Base-by-base conservation (phyloP, 306 rosid genomes). In the Casuarina cunninghamiana region DNA sequence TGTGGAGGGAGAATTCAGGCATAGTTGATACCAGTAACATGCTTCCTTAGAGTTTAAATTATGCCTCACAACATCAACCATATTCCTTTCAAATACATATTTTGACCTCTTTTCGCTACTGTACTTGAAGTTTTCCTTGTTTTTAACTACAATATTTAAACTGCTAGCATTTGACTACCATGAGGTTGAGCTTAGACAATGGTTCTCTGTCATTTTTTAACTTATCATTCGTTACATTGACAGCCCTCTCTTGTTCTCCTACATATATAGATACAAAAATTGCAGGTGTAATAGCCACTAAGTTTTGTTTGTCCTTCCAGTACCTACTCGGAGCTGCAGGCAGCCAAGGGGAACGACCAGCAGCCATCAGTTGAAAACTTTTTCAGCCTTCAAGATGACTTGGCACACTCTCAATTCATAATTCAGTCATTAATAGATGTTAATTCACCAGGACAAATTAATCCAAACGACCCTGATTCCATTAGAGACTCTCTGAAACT, bases 251-350 rank as follows among this genome's bases (percentile, higher is more conserved):
- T 26, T 39, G 21, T 9, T 19, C 38, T 63, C 15, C 44, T 37
- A 39, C 69, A 16, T 54, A 7, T 10, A 58, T 2, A 58, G 65
- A 58, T 26, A 57, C 38, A 57, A 57, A 57, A 57, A 13, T 13
- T 57, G 21, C 38, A 57, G 7, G 11, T 19, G 21, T 21, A 12
- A 37, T 4, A 13, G 75, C 51, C 12, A 50, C 69, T 12, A 8
- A 32, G 15, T n/a, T 61, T 8, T 57, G 5, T 46, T 38, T 3
- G 10, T 57, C 51, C 76, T 72, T 42, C 2, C 81, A 83, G 83
- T 38, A 69, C 19, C 53, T 80, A 69, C 74, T 86, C 89, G 63
- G 71, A 74, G 67, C 75, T 83, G 3, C 84, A 62, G 41, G 72
- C 77, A 60, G 21, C 75, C 26, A 71, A 86, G 80, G 76, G 42